Percentiles rank a stretch among this genome's conserved stretches.
Evolutionary conservation across 2,329 filamentous ascomycete species (phyloP).

Genomic region (Aureobasidium melanogenum): DNA sequence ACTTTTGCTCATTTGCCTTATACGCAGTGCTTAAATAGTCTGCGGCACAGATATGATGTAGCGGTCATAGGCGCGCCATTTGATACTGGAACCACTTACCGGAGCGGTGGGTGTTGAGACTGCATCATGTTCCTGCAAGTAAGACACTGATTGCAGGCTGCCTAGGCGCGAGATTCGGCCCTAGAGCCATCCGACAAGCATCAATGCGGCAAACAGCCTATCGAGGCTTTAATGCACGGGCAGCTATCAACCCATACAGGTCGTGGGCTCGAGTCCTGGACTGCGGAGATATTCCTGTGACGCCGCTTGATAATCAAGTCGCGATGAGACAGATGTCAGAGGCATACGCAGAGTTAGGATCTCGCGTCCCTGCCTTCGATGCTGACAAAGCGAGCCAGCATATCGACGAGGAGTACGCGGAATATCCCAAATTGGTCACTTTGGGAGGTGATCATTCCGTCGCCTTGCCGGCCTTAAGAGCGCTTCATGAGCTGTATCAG

Average conservation of each 20-base stretch:
- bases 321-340: conserved; percentile 33
- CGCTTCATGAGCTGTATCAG: conserved; percentile 34
- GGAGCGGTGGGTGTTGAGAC: neutral
- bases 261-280: conserved; percentile 73
- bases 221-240: conserved; percentile 73
- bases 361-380: neutral
- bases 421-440: conserved; percentile 23
- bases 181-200: conserved; percentile 75
- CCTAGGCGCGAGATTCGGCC: conserved; percentile 61
- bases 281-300: conserved; percentile 83
- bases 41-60: conserved; percentile 30
- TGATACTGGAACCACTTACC: conserved; percentile 32
- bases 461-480: conserved; percentile 39
- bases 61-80: conserved; percentile 41
- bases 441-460: conserved; percentile 43
- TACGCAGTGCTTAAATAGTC: conserved; percentile 38
- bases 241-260: conserved; percentile 71
- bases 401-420: neutral
- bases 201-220: conserved; percentile 65
- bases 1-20: conserved; percentile 37
- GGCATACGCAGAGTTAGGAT: neutral
- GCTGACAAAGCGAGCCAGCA: neutral
- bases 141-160: neutral
- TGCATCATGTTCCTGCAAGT: too few species aligned
- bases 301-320: conserved; percentile 75